Conservation (phyloP, 441 rosid genomes). For the Pelargonium australe region DNA sequence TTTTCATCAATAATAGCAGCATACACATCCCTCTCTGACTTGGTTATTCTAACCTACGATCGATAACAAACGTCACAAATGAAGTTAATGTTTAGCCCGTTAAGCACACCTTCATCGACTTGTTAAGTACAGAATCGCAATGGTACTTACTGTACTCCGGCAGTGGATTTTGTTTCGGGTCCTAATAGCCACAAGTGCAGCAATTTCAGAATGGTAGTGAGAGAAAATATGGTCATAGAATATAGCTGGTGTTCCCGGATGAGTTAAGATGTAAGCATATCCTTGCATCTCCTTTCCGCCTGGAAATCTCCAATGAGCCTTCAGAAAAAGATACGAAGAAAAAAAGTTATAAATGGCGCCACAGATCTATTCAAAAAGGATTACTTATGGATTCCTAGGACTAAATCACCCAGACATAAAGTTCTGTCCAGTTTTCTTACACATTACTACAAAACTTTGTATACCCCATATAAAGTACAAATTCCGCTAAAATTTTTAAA, state of each 20-base stretch:
- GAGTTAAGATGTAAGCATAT: slow-evolving; percentile 86
- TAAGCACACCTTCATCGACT: too few species aligned
- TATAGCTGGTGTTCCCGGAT: slow-evolving; percentile 93
- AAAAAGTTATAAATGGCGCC: too few species aligned
- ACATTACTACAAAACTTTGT: too few species aligned
- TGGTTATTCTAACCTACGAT: slow-evolving; percentile 52
- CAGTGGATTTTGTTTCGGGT: slow-evolving; percentile 69
- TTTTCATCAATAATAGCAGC: slow-evolving; percentile 72
- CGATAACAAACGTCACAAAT: slow-evolving; percentile 9
- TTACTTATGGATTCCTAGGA: too few species aligned
- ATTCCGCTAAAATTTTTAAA: too few species aligned
- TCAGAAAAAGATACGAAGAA: background rate
- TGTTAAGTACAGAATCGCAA: too few species aligned
- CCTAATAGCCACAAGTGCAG: slow-evolving; percentile 63
- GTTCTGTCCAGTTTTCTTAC: too few species aligned
- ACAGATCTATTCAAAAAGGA: too few species aligned
- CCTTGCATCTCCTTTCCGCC: slow-evolving; percentile 93
- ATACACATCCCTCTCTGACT: slow-evolving; percentile 74
- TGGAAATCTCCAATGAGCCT: slow-evolving; percentile 99
- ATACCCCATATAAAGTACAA: too few species aligned
- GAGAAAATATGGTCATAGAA: slow-evolving; percentile 81
- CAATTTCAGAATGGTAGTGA: slow-evolving; percentile 61
- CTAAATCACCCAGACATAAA: too few species aligned
- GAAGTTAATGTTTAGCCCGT: too few species aligned
- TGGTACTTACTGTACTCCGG: slow-evolving; percentile 66